Percentiles rank a stretch among this genome's conserved stretches.
phyloP scores from a whole-genome alignment of 1,284 basidiomycete genomes.

The Ceratobasidium sp. region DNA sequence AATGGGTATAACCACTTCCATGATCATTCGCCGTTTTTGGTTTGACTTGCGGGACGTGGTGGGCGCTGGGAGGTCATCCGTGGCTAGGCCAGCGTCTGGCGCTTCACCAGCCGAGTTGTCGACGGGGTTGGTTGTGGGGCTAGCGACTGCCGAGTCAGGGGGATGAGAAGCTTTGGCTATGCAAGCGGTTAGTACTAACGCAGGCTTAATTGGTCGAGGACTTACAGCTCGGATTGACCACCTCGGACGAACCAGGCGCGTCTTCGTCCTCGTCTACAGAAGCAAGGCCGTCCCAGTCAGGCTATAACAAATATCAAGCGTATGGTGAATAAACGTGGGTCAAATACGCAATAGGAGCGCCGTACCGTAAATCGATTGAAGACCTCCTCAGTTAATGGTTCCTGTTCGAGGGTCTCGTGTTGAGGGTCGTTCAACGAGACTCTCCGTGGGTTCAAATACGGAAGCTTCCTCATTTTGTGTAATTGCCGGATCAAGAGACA shows the following conservation, averaged over 20 bases:
- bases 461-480: neutral
- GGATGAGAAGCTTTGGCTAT: neutral
- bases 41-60: neutral
- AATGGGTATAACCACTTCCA: slow-evolving; percentile 27
- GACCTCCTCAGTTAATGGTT: neutral
- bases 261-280: slow-evolving; percentile 4
- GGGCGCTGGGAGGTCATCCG: neutral
- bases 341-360: neutral
- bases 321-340: neutral
- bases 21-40: slow-evolving; percentile 18
- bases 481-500: neutral
- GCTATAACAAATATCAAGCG: neutral
- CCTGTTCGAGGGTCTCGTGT: no score
- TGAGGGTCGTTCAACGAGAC: no score
- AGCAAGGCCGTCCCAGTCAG: slow-evolving; percentile 23
- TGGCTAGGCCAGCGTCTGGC: no score
- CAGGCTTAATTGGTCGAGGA: neutral
- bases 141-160: no score
- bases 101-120: neutral
- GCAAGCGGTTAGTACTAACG: neutral
- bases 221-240: slow-evolving; percentile 15
- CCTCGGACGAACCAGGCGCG: slow-evolving; percentile 16
- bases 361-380: slow-evolving; percentile 1
- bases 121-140: neutral
- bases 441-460: neutral